Evolutionary conservation across 495 filamentous ascomycete genomes (phyloP), one percentile per base, ranked within the genome.

Genomic region (Talaromyces nanjingensis): DNA sequence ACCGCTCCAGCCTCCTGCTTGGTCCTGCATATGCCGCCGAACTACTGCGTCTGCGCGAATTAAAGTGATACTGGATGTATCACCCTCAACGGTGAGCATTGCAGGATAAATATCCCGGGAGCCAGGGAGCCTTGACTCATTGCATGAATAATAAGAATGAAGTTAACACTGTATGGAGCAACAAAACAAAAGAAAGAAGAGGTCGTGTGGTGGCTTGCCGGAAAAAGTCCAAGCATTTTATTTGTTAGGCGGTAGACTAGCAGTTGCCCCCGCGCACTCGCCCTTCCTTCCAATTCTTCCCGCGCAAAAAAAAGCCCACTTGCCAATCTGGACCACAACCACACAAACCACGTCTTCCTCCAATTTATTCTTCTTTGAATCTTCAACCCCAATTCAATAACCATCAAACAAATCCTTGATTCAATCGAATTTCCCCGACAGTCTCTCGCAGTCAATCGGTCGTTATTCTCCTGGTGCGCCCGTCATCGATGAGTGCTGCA

Each of bases 401-500:
- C 11, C 33, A 37, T 9, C 33, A 11, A 9, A 9, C 6, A 52
- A 18, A 20, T n/a, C 16, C 20, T n/a, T 12, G 7, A n/a, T 18
- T 18, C 47, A 18, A n/a, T 52, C n/a, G 20, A n/a, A 22, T 11
- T 56, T 9, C 29, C 5, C 24, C 27, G 18, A 33, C 31, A 6
- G 18, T 59, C 56, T 6, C 29, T 54, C 53, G 27, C 22, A 29
- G 53, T 55, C 53, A 56, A 56, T 56, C 27, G 53, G 53, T 37
- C 27, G 8, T 31, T 18, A 16, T 33, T 57, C 56, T 20, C 29
- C 18, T 18, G n/a, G 27, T 37, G 31, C 56, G 27, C 56, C 63
- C 63, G 53, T 68, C 64, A 70, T 74, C 69, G 70, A 81, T 79
- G 77, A 45, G 59, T 62, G 60, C 60, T 62, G 60, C 60, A 54